These are phyloP conservation scores for Oidiodendron maius DNA, from an alignment of 495 filamentous ascomycete species.

Conservation along the genomic window DNA sequence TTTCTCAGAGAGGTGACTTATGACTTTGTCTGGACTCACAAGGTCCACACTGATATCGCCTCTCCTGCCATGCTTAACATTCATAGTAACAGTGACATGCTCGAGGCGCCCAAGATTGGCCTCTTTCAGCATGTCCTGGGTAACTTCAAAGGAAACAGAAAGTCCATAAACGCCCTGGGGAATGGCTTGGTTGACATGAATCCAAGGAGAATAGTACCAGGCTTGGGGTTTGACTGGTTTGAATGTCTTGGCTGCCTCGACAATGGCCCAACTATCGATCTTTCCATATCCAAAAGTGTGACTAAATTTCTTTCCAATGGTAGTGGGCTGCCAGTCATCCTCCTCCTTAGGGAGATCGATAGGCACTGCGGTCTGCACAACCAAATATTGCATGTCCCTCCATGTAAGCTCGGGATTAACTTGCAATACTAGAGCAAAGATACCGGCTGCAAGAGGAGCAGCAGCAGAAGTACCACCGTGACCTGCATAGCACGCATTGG, in stretches of 20 bases:
- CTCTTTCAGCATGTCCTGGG: constrained; percentile 61
- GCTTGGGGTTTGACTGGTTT: constrained; percentile 92
- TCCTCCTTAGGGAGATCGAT: constrained; percentile 62
- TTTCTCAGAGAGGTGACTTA: constrained; percentile 76
- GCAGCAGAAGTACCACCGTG: constrained; percentile 98
- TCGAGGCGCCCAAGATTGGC: constrained; percentile 85
- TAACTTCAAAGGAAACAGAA: constrained; percentile 71
- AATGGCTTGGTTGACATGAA: constrained; percentile 79
- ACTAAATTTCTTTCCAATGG: constrained; percentile 78
- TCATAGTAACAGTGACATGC: constrained; percentile 98
- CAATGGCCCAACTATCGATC: constrained; percentile 78
- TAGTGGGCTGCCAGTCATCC: constrained; percentile 72
- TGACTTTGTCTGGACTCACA: constrained; percentile 72
- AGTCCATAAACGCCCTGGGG: constrained; percentile 83
- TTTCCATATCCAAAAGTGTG: constrained; percentile 96
- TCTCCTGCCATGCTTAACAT: constrained; percentile 75
- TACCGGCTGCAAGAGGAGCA: constrained; percentile 84
- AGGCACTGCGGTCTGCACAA: constrained; percentile 77
- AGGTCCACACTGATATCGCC: constrained; percentile 93
- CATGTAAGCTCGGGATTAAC: constrained; percentile 83
- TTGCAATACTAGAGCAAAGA: constrained; percentile 86
- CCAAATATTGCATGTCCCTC: constrained; percentile 92
- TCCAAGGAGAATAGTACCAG: constrained; percentile 90
- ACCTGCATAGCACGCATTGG: constrained; percentile 63
- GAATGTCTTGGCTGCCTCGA: constrained; percentile 81